These are phyloP conservation scores for Pseudomonodictys pantanalensis DNA, from an alignment of 495 filamentous ascomycete genomes.

Conservation along the genomic window DNA sequence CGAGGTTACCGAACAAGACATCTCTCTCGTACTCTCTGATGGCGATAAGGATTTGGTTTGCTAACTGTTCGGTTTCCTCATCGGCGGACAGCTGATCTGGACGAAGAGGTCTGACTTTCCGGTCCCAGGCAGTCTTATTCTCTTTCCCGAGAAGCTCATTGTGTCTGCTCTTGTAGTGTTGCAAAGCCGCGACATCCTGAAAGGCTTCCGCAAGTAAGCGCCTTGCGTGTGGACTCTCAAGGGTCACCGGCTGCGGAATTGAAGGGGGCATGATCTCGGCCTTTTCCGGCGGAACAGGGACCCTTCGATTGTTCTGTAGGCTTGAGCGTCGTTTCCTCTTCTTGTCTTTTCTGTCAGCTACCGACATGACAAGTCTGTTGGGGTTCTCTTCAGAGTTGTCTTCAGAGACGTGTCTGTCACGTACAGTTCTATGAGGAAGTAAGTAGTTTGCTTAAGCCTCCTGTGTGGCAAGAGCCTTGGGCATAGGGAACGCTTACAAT, in stretches of 20 bases:
- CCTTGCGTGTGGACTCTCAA: no score
- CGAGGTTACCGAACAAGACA: conserved; percentile 37
- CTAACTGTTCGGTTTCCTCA: conserved; percentile 30
- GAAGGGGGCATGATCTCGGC: no score
- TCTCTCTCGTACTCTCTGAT: conserved; percentile 40
- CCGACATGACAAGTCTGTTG: conserved; percentile 8
- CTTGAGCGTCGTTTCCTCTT: conserved; percentile 33
- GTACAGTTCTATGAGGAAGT: conserved; percentile 11
- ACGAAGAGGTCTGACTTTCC: conserved; percentile 25
- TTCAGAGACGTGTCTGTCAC: conserved; percentile 14
- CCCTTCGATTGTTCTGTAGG: no score
- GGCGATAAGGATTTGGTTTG: conserved; percentile 30
- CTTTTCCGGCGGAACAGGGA: no score
- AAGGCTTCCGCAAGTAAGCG: no score
- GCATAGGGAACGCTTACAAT: conserved; percentile 15
- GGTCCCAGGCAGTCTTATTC: conserved; percentile 30
- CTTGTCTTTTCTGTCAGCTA: conserved; percentile 15
- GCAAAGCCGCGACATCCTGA: no score
- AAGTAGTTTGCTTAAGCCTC: neutral
- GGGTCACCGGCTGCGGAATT: no score
- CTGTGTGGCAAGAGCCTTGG: neutral
- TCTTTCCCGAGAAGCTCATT: conserved; percentile 28
- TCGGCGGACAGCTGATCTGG: no score
- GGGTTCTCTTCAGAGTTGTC: conserved; percentile 11
- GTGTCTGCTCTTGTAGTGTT: no score